Evolutionary conservation across 306 rosid genomes (phyloP), one percentile per base, ranked within the genome.

Genomic region (Sesbania bispinosa): DNA sequence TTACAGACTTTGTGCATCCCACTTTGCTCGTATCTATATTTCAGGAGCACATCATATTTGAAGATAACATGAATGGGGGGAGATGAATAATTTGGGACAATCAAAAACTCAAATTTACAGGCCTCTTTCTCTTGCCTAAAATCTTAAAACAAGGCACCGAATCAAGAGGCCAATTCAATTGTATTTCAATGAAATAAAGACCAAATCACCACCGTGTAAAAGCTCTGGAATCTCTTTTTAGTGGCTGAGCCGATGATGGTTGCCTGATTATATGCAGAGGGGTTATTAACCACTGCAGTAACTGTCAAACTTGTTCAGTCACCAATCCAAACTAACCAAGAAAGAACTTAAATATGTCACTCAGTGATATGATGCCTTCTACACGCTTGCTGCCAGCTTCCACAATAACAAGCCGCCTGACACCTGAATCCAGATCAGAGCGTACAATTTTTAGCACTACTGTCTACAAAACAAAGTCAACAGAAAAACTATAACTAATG

Each of bases 341-440:
- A 71, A 95, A 83, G 86, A 89, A 88, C 86, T 89, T 91, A 84
- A 95, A 89, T 72, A 95, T 62, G 85, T 95, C 99, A 36, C 88
- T 81, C 78, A 95, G 74, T 16, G 99, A 82, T 79, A 95, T 74
- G 30, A 95, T 80, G 81, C 99, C 99, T 83, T 91, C 96, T 26
- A 95, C 93, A 0, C 96, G 91, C 87, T 91, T 95, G 82, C 97
- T 91, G 52, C 99, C 99, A 23, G 99, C 99, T 83, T 95, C 99
- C 79, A 95, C 99, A 18, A 95, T 85, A 10, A 91, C 85, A 42
- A 95, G 87, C 75, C 99, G 88, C 71, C 99, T 78, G 45, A 95
- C 88, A 48, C 97, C 99, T 94, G 88, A 61, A 74, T 68, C 27
- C 79, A 73, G 4, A 45, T 70, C 46, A 43, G 20, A 67, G 10